phyloP scores from a whole-genome alignment of 805 yeast genomes.

The Yamadazyma tumulicola region DNA sequence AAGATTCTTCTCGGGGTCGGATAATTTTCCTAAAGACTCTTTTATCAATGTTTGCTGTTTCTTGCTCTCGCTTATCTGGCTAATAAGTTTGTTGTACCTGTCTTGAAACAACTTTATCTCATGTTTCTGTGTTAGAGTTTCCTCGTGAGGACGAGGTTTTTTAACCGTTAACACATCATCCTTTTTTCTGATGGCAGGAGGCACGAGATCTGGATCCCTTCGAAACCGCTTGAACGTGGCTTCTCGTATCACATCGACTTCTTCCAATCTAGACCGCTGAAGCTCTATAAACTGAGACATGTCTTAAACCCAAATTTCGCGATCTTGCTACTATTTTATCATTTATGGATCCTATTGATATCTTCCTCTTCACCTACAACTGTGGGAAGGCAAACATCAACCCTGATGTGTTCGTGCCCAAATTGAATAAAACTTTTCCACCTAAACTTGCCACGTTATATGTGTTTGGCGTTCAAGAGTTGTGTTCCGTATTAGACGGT shows the following conservation, averaged over 20 bases:
- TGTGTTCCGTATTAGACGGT: slow-evolving; percentile 55
- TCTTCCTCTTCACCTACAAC: slow-evolving; percentile 50
- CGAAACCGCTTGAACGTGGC: slow-evolving; percentile 62
- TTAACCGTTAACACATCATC: slow-evolving; percentile 11
- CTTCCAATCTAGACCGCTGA: slow-evolving; percentile 47
- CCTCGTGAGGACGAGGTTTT: slow-evolving; percentile 45
- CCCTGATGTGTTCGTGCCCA: slow-evolving; percentile 25
- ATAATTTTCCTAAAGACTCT: slow-evolving; percentile 5
- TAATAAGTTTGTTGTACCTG: slow-evolving; percentile 34
- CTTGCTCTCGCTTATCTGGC: slow-evolving; percentile 8
- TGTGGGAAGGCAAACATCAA: slow-evolving; percentile 48
- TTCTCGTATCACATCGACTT: slow-evolving; percentile 66
- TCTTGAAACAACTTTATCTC: slow-evolving; percentile 55
- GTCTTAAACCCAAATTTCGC: background rate
- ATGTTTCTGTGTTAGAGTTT: slow-evolving; percentile 59
- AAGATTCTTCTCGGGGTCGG: slow-evolving; percentile 7
- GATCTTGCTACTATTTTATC: background rate
- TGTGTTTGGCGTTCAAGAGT: slow-evolving; percentile 67
- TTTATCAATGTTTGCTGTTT: slow-evolving; percentile 4
- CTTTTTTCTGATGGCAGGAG: slow-evolving; percentile 13
- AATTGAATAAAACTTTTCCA: slow-evolving; percentile 25
- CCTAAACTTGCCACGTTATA: slow-evolving; percentile 41
- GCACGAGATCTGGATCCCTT: slow-evolving; percentile 56
- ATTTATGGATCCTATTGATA: slow-evolving; percentile 6
- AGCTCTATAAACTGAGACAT: slow-evolving; percentile 31